Percentiles rank a stretch among this genome's conserved stretches.
phyloP scores from a whole-genome alignment of 371 early-diverging fungal genomes.

The Lichtheimia ornata region DNA sequence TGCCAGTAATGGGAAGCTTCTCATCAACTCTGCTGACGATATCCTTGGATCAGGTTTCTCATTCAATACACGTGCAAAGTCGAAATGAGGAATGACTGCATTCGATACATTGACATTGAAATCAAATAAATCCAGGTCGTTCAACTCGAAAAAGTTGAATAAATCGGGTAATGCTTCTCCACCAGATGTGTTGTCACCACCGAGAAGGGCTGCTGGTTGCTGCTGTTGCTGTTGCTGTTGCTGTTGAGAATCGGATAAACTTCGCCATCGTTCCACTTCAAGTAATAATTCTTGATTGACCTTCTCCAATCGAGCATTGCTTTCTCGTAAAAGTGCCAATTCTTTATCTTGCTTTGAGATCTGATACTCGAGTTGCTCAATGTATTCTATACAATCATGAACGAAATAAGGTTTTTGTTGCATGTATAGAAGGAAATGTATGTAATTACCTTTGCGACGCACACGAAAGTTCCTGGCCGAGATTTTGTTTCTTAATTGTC shows the following conservation, averaged over 20 bases:
- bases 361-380: constrained; percentile 20
- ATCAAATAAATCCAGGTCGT: constrained; percentile 10
- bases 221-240: not conserved
- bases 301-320: constrained; percentile 10
- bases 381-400: constrained; percentile 13
- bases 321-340: constrained; percentile 8
- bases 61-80: constrained; percentile 13
- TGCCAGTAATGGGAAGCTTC: constrained; percentile 18
- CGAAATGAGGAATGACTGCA: constrained; percentile 17
- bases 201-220: not conserved
- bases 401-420: not conserved
- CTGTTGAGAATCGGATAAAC: not conserved
- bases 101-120: constrained; percentile 11
- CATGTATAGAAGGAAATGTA: not conserved
- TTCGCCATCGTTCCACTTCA: constrained; percentile 13
- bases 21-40: constrained; percentile 7
- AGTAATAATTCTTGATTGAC: constrained; percentile 8
- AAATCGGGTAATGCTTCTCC: not conserved
- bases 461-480: constrained; percentile 88
- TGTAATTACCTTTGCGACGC: constrained; percentile 75
- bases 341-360: constrained; percentile 21
- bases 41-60: constrained; percentile 1
- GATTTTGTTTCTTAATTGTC: constrained; percentile 87
- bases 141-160: constrained; percentile 8
- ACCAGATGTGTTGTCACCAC: not conserved